Percentiles rank a stretch among this genome's conserved stretches.
These are phyloP conservation scores for Diaporthe australafricana DNA, from an alignment of 2,329 filamentous ascomycete species.

Conservation along the genomic window DNA sequence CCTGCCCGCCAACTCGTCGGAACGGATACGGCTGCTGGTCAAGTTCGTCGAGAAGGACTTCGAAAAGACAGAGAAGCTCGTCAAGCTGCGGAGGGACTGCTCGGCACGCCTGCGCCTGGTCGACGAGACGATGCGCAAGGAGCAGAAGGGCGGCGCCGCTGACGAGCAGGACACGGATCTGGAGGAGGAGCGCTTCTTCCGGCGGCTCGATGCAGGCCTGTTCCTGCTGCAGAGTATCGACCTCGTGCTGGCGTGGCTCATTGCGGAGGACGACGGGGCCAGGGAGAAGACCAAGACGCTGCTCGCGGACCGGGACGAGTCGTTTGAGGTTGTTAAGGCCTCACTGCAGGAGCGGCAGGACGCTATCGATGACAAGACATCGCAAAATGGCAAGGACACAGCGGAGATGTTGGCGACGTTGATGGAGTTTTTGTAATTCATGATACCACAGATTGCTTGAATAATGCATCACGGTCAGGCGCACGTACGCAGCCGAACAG, in stretches of 20 bases:
- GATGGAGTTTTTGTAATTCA: constrained; percentile 58
- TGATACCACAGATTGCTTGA: constrained; percentile 36
- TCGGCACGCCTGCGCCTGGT: constrained; percentile 70
- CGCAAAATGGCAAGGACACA: constrained; percentile 68
- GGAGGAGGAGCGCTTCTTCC: constrained; percentile 78
- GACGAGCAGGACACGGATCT: constrained; percentile 70
- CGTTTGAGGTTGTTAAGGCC: constrained; percentile 69
- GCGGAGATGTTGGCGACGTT: constrained; percentile 67
- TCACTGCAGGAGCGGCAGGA: constrained; percentile 74
- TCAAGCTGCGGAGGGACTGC: constrained; percentile 79
- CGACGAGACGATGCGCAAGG: constrained; percentile 69
- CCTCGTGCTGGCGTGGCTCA: constrained; percentile 87
- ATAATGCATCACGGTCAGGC: constrained; percentile 25
- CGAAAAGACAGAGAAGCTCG: constrained; percentile 81
- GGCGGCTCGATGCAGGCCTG: constrained; percentile 84
- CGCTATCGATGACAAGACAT: constrained; percentile 58
- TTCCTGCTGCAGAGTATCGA: constrained; percentile 88
- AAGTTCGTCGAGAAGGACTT: constrained; percentile 98
- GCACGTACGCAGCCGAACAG: neutral
- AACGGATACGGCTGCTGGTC: constrained; percentile 85
- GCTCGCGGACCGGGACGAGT: constrained; percentile 76
- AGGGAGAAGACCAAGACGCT: constrained; percentile 71
- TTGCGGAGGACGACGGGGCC: constrained; percentile 87
- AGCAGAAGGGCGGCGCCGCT: constrained; percentile 60
- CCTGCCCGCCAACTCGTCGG: constrained; percentile 80